Percentiles rank a stretch among this genome's conserved stretches.
phyloP scores from a whole-genome alignment of 2,329 filamentous ascomycete genomes.

The Malbranchea cinnamomea region DNA sequence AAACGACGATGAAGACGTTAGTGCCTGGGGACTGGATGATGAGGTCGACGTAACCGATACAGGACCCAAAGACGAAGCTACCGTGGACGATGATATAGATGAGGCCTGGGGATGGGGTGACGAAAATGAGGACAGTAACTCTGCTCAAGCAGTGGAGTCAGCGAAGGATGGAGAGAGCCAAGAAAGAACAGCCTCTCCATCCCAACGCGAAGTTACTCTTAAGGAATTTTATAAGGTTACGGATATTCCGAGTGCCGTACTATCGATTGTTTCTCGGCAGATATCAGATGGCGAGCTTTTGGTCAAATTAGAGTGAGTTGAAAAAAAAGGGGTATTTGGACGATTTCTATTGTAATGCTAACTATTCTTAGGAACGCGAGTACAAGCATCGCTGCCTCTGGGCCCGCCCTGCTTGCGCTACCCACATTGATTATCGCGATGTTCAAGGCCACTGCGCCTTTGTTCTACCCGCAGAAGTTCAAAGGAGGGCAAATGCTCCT shows the following conservation, averaged over 20 bases:
- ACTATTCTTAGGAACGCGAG: constrained; percentile 14
- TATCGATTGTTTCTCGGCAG: constrained; percentile 28
- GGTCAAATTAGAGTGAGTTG: constrained; percentile 21
- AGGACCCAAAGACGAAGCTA: constrained; percentile 8
- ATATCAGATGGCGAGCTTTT: constrained; percentile 28
- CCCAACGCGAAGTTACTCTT: constrained; percentile 53
- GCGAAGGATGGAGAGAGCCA: constrained; percentile 7
- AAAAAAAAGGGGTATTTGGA: not conserved
- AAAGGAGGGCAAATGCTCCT: constrained; percentile 45
- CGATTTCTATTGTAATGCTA: constrained; percentile 1
- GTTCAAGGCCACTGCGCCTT: constrained; percentile 35
- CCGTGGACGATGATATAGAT: constrained; percentile 25
- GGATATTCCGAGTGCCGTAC: constrained; percentile 64
- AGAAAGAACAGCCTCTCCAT: constrained; percentile 6
- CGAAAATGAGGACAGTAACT: constrained; percentile 33
- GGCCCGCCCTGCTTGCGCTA: constrained; percentile 28
- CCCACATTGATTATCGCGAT: constrained; percentile 35
- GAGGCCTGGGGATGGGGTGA: constrained; percentile 84
- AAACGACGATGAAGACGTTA: constrained; percentile 31
- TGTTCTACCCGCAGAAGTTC: constrained; percentile 29
- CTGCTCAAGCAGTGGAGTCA: constrained; percentile 13
- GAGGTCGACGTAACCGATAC: constrained; percentile 13
- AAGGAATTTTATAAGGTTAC: constrained; percentile 82
- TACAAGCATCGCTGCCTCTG: constrained; percentile 26
- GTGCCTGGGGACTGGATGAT: constrained; percentile 37